Evolutionary conservation across 2,329 filamentous ascomycete species (phyloP), one percentile per base, ranked within the genome.

Genomic region (Dothideomycetes sp.): DNA sequence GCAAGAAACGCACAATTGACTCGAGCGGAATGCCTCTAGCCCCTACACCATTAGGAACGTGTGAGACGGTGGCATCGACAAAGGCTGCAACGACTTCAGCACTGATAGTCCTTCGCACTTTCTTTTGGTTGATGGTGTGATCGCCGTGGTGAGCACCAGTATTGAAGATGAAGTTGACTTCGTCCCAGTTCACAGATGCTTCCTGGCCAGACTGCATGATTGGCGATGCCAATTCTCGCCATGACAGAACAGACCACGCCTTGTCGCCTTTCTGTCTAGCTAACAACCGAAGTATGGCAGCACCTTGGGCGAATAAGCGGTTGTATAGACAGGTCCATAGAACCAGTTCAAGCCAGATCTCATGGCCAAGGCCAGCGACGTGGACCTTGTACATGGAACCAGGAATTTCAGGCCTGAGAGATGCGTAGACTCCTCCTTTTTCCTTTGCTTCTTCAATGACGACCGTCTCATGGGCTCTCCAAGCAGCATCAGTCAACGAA

Each of bases 61-160:
- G 39, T 45, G 68, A 71, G 28, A 70, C 52, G 11, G 76, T 53
- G 12, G 67, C 70, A 49, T 76, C 71, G 20, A 76, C 58, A 28
- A 76, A 65, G 5, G 71, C 69, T 37, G 67, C 61, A 18, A 78
- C 64, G 9, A 79, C 66, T 55, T 80, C 76, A 29, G 64, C 63
- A 50, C 74, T 78, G 49, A 80, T 67, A 0, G 71, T 76, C 35
- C 63, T 57, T 25, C 57, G 55, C 8, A 65, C 61, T 13, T 35
- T 45, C 12, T 32, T 30, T 25, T 39, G 25, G 23, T 20, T 38
- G 16, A 12, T 17, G 15, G 5, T 33, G 18, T 27, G 29, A 10
- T 38, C 33, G 8, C 19, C 23, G 5, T 45, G 19, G 2, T 24
- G 19, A 10, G 27, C 15, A 6, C 37, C 34, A 4, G 51, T 54